Base-by-base conservation (phyloP, 73 alveolate genomes). In the Paraurostyla sp. region DNA sequence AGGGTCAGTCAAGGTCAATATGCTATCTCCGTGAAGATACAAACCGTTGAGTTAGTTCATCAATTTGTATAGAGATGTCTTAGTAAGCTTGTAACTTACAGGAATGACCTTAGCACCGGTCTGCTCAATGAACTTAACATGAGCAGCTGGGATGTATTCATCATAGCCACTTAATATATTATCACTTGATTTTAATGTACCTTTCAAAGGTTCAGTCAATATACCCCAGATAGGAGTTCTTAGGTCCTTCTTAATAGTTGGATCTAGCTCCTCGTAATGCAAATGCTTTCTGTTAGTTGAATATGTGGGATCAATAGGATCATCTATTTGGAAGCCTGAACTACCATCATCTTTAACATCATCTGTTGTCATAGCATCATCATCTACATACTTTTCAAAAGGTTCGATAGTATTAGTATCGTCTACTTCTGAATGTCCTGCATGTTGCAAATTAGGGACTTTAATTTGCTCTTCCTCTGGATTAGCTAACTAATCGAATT, bases 171-270 rank as follows among this genome's bases (percentile, higher is more conserved):
- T 35, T 22, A 13, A n/a, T 7, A 7, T n/a, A n/a, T 69, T 41
- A 18, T 43, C 63, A 69, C 7, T 41, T 22, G 25, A 13, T 41
- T 38, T 69, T 36, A 69, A 40, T 6, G 33, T 41, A 9, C 84
- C 84, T 27, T 6, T 42, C 3, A 69, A 13, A 36, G 84, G 84
- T 38, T 69, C 68, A 41, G 65, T 69, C 11, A 69, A 25, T 3
- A 69, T 29, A 11, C 84, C 84, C 58, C 62, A 69, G 4, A 69
- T 69, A 11, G 65, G 84, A n/a, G 65, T 69, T 25, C 41, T 69
- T 7, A 4, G 29, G 41, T 69, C 41, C 63, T 11, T 11, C 13
- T 9, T 13, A 4, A 29, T 27, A 60, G 50, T 45, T 3, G 22
- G 51, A 27, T 30, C 33, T 11, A 29, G 13, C 32, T 13, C 20